Evolutionary conservation across 257 asterid genomes (phyloP).

Genomic region (Solanum paucissectum): DNA sequence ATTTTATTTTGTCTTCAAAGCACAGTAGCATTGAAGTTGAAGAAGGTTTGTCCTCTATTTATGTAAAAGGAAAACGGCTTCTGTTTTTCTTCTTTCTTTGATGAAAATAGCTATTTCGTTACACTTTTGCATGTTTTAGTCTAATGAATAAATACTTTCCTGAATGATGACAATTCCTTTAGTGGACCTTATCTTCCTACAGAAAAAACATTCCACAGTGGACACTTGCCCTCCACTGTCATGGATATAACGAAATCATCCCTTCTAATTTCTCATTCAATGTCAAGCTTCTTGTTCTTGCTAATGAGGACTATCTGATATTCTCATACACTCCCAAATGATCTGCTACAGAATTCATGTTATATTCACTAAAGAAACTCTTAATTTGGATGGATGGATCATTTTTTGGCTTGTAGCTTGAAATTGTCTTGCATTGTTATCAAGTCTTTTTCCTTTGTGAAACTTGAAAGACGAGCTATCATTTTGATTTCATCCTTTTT

Average conservation of each 20-base stretch:
- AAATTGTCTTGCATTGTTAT: neutral
- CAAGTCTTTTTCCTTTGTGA: neutral
- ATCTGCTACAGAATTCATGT: neutral
- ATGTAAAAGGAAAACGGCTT: neutral
- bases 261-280: neutral
- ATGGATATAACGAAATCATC: neutral
- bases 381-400: neutral
- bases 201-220: neutral
- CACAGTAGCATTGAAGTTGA: slow-evolving; percentile 72
- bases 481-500: neutral
- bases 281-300: neutral
- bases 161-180: neutral
- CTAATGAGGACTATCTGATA: neutral
- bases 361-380: neutral
- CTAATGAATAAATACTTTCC: neutral
- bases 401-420: neutral
- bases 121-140: neutral
- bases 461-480: neutral
- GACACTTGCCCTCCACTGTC: neutral
- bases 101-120: neutral
- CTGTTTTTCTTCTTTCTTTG: neutral
- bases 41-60: slow-evolving; percentile 55
- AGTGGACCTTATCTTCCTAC: neutral
- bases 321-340: neutral
- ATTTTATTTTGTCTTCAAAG: slow-evolving; percentile 69